A percentile compares a stretch with the other conserved stretches of the same genome.
These are phyloP conservation scores for Podospora pseudopauciseta DNA, from an alignment of 495 filamentous ascomycete species.

Conservation along the genomic window DNA sequence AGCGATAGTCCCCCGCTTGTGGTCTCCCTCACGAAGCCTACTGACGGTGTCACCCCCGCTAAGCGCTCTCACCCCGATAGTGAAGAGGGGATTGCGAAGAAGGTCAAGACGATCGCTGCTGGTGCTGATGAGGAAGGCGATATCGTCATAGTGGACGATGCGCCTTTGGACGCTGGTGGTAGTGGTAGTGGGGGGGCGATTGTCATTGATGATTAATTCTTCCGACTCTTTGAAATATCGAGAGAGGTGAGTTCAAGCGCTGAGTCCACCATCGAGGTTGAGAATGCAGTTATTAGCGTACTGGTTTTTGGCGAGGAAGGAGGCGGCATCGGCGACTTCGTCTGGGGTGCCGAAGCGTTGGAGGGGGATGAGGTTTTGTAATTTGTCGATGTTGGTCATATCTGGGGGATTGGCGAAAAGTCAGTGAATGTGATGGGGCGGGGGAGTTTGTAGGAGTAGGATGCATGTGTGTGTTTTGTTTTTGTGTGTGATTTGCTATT, in stretches of 20 bases:
- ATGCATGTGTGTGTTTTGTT: not conserved
- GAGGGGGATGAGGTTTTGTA: constrained; percentile 53
- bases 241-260: constrained; percentile 46
- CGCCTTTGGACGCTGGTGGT: constrained; percentile 15
- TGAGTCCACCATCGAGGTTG: constrained; percentile 81
- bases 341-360: constrained; percentile 61
- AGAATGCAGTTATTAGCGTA: constrained; percentile 84
- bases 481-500: not conserved
- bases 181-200: constrained; percentile 59
- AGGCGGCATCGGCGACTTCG: constrained; percentile 77
- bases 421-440: not conserved
- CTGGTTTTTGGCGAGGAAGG: constrained; percentile 70
- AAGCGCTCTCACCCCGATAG: constrained; percentile 40
- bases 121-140: constrained; percentile 37
- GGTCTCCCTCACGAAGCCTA: constrained; percentile 5
- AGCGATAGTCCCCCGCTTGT: constrained; percentile 9
- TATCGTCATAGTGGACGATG: constrained; percentile 1
- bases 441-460: not conserved
- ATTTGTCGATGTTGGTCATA: constrained; percentile 22
- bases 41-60: constrained; percentile 25
- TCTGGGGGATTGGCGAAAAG: not conserved
- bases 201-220: constrained; percentile 59
- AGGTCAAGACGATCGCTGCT: constrained; percentile 38
- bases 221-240: too few species aligned
- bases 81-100: constrained; percentile 36